These are phyloP conservation scores for Macroventuria anomochaeta DNA, from an alignment of 2,329 filamentous ascomycete genomes.

Conservation along the genomic window DNA sequence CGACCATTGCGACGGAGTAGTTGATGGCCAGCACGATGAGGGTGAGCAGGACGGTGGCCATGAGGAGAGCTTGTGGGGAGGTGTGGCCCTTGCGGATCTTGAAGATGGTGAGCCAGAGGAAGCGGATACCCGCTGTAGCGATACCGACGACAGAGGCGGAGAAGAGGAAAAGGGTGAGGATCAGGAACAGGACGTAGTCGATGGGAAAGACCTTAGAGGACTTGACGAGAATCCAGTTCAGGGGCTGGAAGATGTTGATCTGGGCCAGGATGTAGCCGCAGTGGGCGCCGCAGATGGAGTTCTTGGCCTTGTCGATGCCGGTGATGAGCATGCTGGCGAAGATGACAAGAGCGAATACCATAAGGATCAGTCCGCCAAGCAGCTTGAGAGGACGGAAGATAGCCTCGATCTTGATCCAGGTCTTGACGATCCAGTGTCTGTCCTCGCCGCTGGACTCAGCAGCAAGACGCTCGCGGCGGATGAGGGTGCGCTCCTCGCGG, in stretches of 20 bases:
- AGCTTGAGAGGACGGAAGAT: slow-evolving; percentile 89
- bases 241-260: slow-evolving; percentile 91
- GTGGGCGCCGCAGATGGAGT: slow-evolving; percentile 86
- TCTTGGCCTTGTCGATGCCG: slow-evolving; percentile 93
- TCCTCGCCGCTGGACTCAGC: slow-evolving; percentile 81
- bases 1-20: slow-evolving; percentile 88
- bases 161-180: slow-evolving; percentile 88
- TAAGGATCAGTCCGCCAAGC: slow-evolving; percentile 78
- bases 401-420: slow-evolving; percentile 81
- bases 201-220: slow-evolving; percentile 85
- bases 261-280: slow-evolving; percentile 91
- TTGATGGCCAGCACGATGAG: slow-evolving; percentile 90
- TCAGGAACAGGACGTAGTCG: slow-evolving; percentile 87
- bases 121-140: slow-evolving; percentile 86
- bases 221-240: slow-evolving; percentile 88
- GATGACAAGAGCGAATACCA: slow-evolving; percentile 75
- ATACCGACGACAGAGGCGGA: slow-evolving; percentile 85
- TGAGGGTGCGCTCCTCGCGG: slow-evolving; percentile 89
- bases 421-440: slow-evolving; percentile 73
- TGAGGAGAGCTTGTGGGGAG: slow-evolving; percentile 86
- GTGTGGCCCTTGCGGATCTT: slow-evolving; percentile 88
- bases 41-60: slow-evolving; percentile 89
- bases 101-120: slow-evolving; percentile 95
- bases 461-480: slow-evolving; percentile 85
- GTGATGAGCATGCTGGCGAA: slow-evolving; percentile 96